phyloP scores from a whole-genome alignment of 2,329 filamentous ascomycete genomes.

The Paraconiothyrium sp. region DNA sequence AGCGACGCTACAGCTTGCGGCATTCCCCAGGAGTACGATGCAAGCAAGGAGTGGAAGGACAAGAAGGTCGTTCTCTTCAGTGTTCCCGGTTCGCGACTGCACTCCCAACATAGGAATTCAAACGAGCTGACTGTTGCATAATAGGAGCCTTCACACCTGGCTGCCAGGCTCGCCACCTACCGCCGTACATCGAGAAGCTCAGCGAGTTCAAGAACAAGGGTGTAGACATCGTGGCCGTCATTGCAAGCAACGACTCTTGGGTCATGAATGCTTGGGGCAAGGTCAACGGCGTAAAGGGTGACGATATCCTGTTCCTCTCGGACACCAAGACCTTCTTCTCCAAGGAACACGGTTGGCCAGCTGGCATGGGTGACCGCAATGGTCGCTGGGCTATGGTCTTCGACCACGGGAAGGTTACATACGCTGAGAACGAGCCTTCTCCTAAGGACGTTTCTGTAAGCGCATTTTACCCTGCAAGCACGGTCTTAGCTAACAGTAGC shows the following conservation, averaged over 20 bases:
- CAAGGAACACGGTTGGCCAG: slow-evolving; percentile 79
- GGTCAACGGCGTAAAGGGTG: slow-evolving; percentile 79
- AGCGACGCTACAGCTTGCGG: slow-evolving; percentile 78
- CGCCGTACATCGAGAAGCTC: slow-evolving; percentile 79
- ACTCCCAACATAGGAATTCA: not conserved
- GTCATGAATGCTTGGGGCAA: slow-evolving; percentile 93
- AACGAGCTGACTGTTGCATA: slow-evolving; percentile 3
- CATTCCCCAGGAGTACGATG: slow-evolving; percentile 79
- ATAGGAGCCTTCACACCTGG: slow-evolving; percentile 84
- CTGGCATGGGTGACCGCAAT: slow-evolving; percentile 73
- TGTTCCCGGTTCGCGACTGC: slow-evolving; percentile 64
- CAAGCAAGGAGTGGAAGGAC: slow-evolving; percentile 76
- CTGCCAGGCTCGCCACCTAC: slow-evolving; percentile 83
- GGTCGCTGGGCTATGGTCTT: slow-evolving; percentile 82
- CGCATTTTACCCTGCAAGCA: slow-evolving; percentile 2
- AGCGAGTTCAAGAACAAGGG: slow-evolving; percentile 79
- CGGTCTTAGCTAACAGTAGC: slow-evolving; percentile 34
- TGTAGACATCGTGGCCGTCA: slow-evolving; percentile 81
- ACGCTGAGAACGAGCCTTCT: slow-evolving; percentile 77
- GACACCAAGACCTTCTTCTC: slow-evolving; percentile 79
- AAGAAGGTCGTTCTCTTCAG: slow-evolving; percentile 78
- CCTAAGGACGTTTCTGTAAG: slow-evolving; percentile 58
- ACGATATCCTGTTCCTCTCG: slow-evolving; percentile 80
- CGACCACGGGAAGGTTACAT: slow-evolving; percentile 80
- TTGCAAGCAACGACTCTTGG: slow-evolving; percentile 84